Evolutionary conservation across 225 moss, liverwort and hornwort species (phyloP), one percentile per base, ranked within the genome.

Genomic region (Marchantia polymorpha): DNA sequence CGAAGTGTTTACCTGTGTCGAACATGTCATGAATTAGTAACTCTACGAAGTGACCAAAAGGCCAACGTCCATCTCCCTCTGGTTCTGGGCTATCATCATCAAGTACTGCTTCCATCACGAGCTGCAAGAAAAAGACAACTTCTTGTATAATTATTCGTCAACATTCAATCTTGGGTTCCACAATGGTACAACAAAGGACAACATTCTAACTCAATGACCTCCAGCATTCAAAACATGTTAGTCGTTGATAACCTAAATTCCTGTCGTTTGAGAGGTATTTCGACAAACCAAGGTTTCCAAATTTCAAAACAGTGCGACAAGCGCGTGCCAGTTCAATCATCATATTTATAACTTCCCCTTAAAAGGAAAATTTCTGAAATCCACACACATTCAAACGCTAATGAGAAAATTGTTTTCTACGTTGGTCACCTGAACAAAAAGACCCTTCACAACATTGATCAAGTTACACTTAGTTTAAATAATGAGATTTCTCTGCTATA

Each of bases 11-110:
- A 95, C 95, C 93, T 83, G 95, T 82, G 77, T 95, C 95, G 76
- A 95, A 93, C 92, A 95, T 95, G 79, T 95, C 95, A 77, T 93
- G 91, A 65, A 93, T 92, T 49, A 95, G 86, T 69, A 92, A 88
- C 78, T 95, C 95, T 81, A 95, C 95, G 83, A 95, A 90, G 50
- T 89, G 85, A 77, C 83, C 86, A 81, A 95, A 95, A 30, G 95
- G 95, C 95, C 95, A 95, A 70, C 84, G 89, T 58, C 93, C 93
- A 82, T 92, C 91, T 78, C 76, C 83, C 78, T 93, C 92, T 22
- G 73, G 78, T 67, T 93, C 95, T 59, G 71, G 83, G 79, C 85
- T 84, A 58, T 93, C 93, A 64, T 95, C 93, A 74, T 95, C 93
- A 75, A 92, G 51, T 51, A 89, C 82, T 77, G 90, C 91, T 85